These are phyloP conservation scores for Nicotiana noctiflora DNA, from an alignment of 257 asterid species.

Conservation along the genomic window DNA sequence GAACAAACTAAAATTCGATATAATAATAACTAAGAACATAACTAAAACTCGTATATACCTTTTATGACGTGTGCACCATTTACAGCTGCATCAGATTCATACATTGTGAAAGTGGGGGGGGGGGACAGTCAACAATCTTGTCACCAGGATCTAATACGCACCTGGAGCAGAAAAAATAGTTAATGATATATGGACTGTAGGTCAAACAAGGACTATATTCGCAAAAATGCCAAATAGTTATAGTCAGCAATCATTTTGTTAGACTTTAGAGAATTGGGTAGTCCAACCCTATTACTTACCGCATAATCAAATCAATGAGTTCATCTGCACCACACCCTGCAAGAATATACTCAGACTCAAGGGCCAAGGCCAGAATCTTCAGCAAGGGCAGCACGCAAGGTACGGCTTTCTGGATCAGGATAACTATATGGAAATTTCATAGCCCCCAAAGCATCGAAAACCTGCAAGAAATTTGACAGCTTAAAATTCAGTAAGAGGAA, in stretches of 20 bases:
- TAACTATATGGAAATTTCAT: constrained; percentile 86
- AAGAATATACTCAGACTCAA: constrained; percentile 72
- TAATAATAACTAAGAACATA: neutral
- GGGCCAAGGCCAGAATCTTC: constrained; percentile 82
- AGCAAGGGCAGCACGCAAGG: constrained; percentile 85
- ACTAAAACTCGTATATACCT: constrained; percentile 33
- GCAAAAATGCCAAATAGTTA: neutral
- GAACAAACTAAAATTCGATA: neutral
- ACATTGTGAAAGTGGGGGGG: constrained; percentile 90
- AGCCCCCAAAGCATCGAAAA: constrained; percentile 79
- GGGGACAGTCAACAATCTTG: constrained; percentile 82
- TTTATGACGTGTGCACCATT: constrained; percentile 84
- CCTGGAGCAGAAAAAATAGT: constrained; percentile 31
- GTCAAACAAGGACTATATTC: neutral
- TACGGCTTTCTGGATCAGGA: constrained; percentile 96
- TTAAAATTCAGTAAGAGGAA: neutral
- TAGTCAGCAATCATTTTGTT: neutral
- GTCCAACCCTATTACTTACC: constrained; percentile 31
- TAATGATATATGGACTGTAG: neutral
- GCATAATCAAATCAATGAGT: constrained; percentile 88
- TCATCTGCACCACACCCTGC: constrained; percentile 97
- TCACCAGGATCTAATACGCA: constrained; percentile 87
- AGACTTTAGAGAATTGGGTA: neutral
- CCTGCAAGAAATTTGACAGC: constrained; percentile 41
- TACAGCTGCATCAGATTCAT: constrained; percentile 92